A percentile compares a stretch with the other conserved stretches of the same genome.
Evolutionary conservation across 2,329 filamentous ascomycete genomes (phyloP).

Genomic region (Calycina marina): DNA sequence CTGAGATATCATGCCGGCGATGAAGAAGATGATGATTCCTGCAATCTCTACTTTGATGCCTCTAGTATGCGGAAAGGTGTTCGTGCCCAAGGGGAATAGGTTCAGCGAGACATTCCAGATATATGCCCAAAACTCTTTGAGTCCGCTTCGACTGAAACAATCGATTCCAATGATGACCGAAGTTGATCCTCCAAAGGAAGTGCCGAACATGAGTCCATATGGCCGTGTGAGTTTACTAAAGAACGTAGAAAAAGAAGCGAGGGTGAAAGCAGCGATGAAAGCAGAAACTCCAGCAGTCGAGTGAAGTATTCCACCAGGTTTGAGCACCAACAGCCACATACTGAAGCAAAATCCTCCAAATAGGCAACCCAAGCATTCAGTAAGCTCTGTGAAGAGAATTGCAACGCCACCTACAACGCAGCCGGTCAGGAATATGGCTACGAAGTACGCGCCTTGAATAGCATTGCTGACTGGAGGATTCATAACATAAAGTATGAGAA

Average conservation of each 20-base stretch:
- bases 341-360: constrained; percentile 22
- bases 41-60: constrained; percentile 79
- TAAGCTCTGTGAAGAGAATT: constrained; percentile 70
- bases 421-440: constrained; percentile 61
- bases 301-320: constrained; percentile 58
- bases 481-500: constrained; percentile 84
- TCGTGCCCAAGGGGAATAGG: constrained; percentile 62
- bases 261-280: constrained; percentile 61
- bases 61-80: constrained; percentile 72
- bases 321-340: constrained; percentile 70
- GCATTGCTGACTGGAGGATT: constrained; percentile 58
- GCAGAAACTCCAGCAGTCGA: constrained; percentile 48
- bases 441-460: constrained; percentile 75
- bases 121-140: constrained; percentile 95
- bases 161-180: constrained; percentile 72
- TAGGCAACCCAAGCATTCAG: constrained; percentile 55
- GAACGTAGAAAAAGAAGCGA: constrained; percentile 56
- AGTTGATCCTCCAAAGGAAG: constrained; percentile 72
- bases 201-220: constrained; percentile 62
- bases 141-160: constrained; percentile 74
- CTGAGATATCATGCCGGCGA: constrained; percentile 71
- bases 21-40: constrained; percentile 56
- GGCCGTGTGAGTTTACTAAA: constrained; percentile 65
- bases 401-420: constrained; percentile 58
- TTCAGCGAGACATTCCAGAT: constrained; percentile 71